A percentile compares a stretch with the other conserved stretches of the same genome.
Evolutionary conservation across 225 moss, liverwort and hornwort genomes (phyloP).

Genomic region (Antitrichia curtipendula): DNA sequence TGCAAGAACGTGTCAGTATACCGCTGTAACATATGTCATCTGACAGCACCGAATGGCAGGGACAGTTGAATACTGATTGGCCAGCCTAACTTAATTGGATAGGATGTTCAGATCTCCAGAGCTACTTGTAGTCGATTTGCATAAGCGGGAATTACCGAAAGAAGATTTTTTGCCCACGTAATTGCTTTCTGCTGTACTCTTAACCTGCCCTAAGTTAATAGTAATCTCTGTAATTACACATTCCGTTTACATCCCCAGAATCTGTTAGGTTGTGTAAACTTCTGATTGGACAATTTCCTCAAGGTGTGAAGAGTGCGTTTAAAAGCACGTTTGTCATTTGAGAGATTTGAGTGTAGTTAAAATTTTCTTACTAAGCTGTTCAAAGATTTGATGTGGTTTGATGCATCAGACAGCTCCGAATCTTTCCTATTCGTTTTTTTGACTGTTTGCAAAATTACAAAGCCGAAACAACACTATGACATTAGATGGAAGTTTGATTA

Average conservation of each 20-base stretch:
- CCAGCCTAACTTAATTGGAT: not conserved
- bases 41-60: not conserved
- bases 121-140: not conserved
- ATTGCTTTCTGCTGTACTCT: not conserved
- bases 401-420: not conserved
- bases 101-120: not conserved
- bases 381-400: not conserved
- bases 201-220: no score
- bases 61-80: not conserved
- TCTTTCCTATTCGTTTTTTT: not conserved
- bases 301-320: not conserved
- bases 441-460: not conserved
- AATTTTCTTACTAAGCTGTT: not conserved
- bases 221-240: not conserved
- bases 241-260: not conserved
- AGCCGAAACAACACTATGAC: not conserved
- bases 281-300: no score
- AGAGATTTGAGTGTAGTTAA: not conserved
- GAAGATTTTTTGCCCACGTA: not conserved
- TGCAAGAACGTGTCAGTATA: not conserved
- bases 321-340: not conserved
- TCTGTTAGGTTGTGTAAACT: not conserved
- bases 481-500: not conserved
- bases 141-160: not conserved
- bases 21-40: not conserved